Evolutionary conservation across 257 asterid genomes (phyloP).

Genomic region (Pogostemon cablin): DNA sequence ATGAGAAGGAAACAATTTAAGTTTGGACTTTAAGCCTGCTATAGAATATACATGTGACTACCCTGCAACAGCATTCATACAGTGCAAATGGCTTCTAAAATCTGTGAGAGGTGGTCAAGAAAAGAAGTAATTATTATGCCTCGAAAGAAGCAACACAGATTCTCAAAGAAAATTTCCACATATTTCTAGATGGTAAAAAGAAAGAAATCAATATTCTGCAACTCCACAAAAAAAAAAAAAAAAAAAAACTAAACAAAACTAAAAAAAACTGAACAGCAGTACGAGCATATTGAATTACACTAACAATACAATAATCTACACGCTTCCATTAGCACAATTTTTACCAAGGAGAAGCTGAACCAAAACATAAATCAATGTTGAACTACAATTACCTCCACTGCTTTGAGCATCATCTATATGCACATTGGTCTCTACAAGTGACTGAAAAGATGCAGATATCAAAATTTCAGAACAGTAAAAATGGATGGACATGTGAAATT

Average conservation of each 20-base stretch:
- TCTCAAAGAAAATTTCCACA: constrained; percentile 18
- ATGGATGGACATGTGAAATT: constrained; percentile 30
- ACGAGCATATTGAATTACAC: constrained; percentile 4
- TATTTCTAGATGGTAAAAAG: constrained; percentile 9
- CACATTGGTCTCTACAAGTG: constrained; percentile 77
- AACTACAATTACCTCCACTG: constrained; percentile 75
- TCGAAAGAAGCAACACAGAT: constrained; percentile 2
- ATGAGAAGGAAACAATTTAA: not conserved
- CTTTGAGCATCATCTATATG: constrained; percentile 72
- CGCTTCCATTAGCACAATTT: constrained; percentile 7
- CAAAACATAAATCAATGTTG: constrained; percentile 27
- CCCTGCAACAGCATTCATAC: too few species aligned
- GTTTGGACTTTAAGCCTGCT: constrained; percentile 4
- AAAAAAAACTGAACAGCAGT: not conserved
- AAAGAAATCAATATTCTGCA: constrained; percentile 25
- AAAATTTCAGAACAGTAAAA: constrained; percentile 37
- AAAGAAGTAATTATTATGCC: too few species aligned
- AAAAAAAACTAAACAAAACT: too few species aligned
- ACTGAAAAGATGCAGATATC: constrained; percentile 55
- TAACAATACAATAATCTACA: constrained; percentile 7
- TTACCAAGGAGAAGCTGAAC: constrained; percentile 26
- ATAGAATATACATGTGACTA: not conserved
- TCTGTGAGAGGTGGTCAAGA: too few species aligned
- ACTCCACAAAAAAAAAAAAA: not conserved
- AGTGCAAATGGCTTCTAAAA: too few species aligned